A percentile compares a stretch with the other conserved stretches of the same genome.
These are phyloP conservation scores for Rhodotorula babjevae DNA, from an alignment of 768 basidiomycete species.

Conservation along the genomic window DNA sequence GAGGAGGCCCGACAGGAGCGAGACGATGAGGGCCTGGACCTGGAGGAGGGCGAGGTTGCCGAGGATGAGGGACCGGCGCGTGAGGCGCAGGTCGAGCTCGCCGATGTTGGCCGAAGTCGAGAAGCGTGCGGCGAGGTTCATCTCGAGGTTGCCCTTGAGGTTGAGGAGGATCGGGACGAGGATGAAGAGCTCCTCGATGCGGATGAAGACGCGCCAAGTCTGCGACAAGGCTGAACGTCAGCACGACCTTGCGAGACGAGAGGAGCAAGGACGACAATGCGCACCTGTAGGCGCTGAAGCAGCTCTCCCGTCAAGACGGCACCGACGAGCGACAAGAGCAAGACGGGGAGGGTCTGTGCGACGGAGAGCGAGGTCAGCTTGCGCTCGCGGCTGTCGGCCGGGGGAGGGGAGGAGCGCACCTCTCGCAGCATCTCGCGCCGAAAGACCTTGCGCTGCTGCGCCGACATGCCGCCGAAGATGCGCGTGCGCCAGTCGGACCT, in stretches of 20 bases:
- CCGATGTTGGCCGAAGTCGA: slow-evolving; percentile 90
- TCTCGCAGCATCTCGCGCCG: slow-evolving; percentile 40
- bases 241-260: background rate
- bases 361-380: background rate
- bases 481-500: background rate
- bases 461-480: slow-evolving; percentile 6
- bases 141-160: slow-evolving; percentile 87
- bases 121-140: slow-evolving; percentile 95
- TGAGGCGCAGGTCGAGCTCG: slow-evolving; percentile 68
- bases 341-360: slow-evolving; percentile 72
- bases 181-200: slow-evolving; percentile 92
- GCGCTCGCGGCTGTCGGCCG: no score
- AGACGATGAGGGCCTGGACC: slow-evolving; percentile 86
- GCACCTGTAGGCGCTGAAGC: slow-evolving; percentile 75
- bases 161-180: slow-evolving; percentile 91
- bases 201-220: slow-evolving; percentile 82
- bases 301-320: slow-evolving; percentile 86
- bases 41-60: slow-evolving; percentile 84
- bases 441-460: slow-evolving; percentile 6
- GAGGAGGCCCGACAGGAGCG: slow-evolving; percentile 74
- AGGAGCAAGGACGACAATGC: slow-evolving; percentile 35
- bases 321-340: slow-evolving; percentile 76
- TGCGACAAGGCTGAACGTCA: slow-evolving; percentile 44
- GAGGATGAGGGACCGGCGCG: slow-evolving; percentile 62
- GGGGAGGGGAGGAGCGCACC: slow-evolving; percentile 36